Evolutionary conservation across 1,284 basidiomycete species (phyloP), one percentile per base, ranked within the genome.

Genomic region (Ustilago vetiveriae): DNA sequence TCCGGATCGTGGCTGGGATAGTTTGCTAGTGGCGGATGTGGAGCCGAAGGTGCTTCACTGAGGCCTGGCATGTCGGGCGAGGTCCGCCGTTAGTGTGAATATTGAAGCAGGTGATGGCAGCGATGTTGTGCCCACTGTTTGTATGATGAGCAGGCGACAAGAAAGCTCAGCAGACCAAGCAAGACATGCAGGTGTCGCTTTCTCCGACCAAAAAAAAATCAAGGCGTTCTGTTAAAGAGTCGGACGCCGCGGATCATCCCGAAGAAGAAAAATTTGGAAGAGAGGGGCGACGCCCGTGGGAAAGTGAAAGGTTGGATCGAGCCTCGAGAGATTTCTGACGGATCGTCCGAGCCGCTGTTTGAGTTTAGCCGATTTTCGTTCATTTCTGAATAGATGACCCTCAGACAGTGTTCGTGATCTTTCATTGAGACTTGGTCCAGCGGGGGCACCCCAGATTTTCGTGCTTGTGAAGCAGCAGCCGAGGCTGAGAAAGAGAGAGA

Each of bases 1-100:
- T 47, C 52, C 7, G 47, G 43, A 29, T 67, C 64, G 45, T 67
- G 60, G 43, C 48, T 56, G 17, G 56, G 53, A 10, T 19, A 42
- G 49, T 33, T 36, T 17, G 10, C 39, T 40, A 51, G 46, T 36
- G 33, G 43, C 30, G 42, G 21, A 8, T 36, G 11, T 5, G 33
- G 32, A 5, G 33, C 17, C 13, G 35, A 19, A 4, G 44, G 17
- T 13, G 35, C 13, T 21, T n/a, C 33, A 24, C 11, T 27, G 35
- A 37, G 23, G 5, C 44, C 44, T 24, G 44, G 44, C 44, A 46
- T 46, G 22, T 24, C 10, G 44, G 23, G 9, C 22, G 11, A 16
- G 19, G 13, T 37, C 36, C 36, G 36, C 17, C 23, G n/a, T 27
- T 24, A 21, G 24, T 17, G 17, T 35, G 7, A 21, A 7, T 6